These are phyloP conservation scores for Hanseniaspora valbyensis DNA, from an alignment of 805 yeast species.

Conservation along the genomic window DNA sequence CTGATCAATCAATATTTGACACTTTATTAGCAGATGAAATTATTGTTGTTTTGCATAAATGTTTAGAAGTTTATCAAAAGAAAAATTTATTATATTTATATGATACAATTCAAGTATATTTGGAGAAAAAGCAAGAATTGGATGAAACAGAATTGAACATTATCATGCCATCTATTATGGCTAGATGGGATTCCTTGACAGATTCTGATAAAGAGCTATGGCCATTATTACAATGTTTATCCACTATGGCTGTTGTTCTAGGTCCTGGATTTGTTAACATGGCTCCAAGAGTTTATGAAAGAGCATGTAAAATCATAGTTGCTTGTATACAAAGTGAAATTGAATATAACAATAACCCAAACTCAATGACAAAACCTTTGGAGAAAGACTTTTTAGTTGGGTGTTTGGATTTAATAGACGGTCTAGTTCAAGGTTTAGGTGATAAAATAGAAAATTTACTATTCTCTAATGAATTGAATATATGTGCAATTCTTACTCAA, in stretches of 20 bases:
- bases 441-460: constrained; percentile 44
- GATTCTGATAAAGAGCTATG: constrained; percentile 80
- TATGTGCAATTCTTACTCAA: constrained; percentile 53
- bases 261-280: constrained; percentile 80
- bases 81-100: constrained; percentile 72
- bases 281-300: constrained; percentile 73
- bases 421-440: constrained; percentile 81
- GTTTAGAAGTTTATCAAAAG: constrained; percentile 69
- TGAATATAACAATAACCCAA: constrained; percentile 53
- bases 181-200: constrained; percentile 62
- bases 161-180: constrained; percentile 69
- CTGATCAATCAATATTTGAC: constrained; percentile 51
- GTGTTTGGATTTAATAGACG: constrained; percentile 81
- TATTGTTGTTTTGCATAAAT: constrained; percentile 55
- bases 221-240: constrained; percentile 88
- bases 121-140: constrained; percentile 50
- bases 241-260: constrained; percentile 76
- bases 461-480: constrained; percentile 27
- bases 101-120: constrained; percentile 83
- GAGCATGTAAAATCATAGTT: constrained; percentile 61
- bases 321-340: constrained; percentile 58
- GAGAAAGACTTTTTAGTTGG: constrained; percentile 87
- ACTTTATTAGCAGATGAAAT: constrained; percentile 53
- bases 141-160: constrained; percentile 48
- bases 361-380: constrained; percentile 40